Base-by-base conservation (phyloP, 2,329 filamentous ascomycete species). In the Hymenoscyphus linearis region DNA sequence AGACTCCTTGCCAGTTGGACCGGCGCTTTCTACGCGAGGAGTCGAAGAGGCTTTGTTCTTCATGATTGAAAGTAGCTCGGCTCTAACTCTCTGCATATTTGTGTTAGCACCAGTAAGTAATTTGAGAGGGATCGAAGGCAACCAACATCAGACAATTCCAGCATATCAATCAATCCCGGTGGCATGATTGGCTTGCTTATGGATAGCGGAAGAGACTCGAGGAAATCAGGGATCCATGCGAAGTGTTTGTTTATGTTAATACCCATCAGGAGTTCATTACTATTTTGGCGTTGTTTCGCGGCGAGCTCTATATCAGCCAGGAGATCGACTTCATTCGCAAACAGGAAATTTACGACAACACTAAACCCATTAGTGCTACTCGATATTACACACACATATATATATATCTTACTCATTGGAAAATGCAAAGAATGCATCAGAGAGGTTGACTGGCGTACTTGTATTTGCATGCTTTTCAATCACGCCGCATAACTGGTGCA, bases 111-210 rank as follows among this genome's bases (percentile, higher is more conserved):
- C n/a, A 2, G 22, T 25, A 9, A 18, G 22, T 10, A 7, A 16
- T 3, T 1, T 7, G 3, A 47, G n/a, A 10, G 4, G 3, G 3
- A 18, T 47, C 4, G 18, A 9, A 5, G 22, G 34, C 14, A 26
- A 58, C 53, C 53, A 13, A 65, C 63, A 27, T 59, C 59, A 56
- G 59, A 63, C 35, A 61, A 55, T 55, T 56, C 36, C 34, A 61
- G 31, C 63, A 63, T 54, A 25, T 65, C 63, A 25, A 65, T 13
- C n/a, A 63, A 18, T 13, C 63, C 63, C 7, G 63, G 61, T 22
- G 61, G 63, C 63, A 63, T 63, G 12, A 63, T 57, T 18, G 56
- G 63, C 36, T 61, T 65, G 56, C 58, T 58, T 18, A 65, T 63
- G 2, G 47, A 60, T 6, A 60, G 26, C 13, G 63, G 61, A 50